Percentiles rank a stretch among this genome's conserved stretches.
These are phyloP conservation scores for Amoeboaphelidium protococcarum DNA, from an alignment of 371 early-diverging fungal species.

Conservation along the genomic window DNA sequence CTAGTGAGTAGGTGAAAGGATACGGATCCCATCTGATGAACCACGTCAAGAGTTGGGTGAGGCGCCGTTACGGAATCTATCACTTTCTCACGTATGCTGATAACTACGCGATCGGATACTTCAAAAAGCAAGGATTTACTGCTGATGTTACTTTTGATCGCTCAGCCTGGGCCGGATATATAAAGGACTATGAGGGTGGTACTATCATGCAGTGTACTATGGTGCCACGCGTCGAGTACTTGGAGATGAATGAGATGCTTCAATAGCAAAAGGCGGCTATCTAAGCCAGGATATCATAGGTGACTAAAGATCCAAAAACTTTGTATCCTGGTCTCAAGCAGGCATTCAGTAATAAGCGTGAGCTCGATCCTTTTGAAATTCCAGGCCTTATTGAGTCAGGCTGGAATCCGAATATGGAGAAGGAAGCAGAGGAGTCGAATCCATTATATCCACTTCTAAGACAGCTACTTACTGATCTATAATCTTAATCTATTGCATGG, in stretches of 20 bases:
- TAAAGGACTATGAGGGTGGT: constrained; percentile 99
- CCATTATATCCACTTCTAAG: constrained; percentile 33
- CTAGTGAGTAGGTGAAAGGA: constrained; percentile 89
- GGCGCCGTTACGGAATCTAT: constrained; percentile 28
- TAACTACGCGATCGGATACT: constrained; percentile 97
- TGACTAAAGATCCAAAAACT: constrained; percentile 23
- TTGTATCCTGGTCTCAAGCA: constrained; percentile 49
- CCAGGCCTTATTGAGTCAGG: constrained; percentile 34
- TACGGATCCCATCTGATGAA: constrained; percentile 84
- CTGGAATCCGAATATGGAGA: not conserved
- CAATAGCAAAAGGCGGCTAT: constrained; percentile 26
- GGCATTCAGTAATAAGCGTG: constrained; percentile 27
- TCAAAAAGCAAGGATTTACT: constrained; percentile 98
- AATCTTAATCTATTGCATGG: constrained; percentile 65
- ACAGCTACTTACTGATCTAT: constrained; percentile 42
- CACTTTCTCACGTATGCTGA: constrained; percentile 98
- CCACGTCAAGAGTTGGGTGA: constrained; percentile 67
- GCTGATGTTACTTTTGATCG: constrained; percentile 77
- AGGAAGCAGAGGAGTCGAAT: constrained; percentile 4
- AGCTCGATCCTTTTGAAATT: constrained; percentile 24
- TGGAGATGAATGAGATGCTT: constrained; percentile 24
- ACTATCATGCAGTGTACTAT: constrained; percentile 85
- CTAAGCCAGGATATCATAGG: not conserved
- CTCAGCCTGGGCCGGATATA: constrained; percentile 87
- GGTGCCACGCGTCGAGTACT: constrained; percentile 28